These are phyloP conservation scores for Phytopythium boreale DNA, from an alignment of 352 stramenopile genomes.

Conservation along the genomic window DNA sequence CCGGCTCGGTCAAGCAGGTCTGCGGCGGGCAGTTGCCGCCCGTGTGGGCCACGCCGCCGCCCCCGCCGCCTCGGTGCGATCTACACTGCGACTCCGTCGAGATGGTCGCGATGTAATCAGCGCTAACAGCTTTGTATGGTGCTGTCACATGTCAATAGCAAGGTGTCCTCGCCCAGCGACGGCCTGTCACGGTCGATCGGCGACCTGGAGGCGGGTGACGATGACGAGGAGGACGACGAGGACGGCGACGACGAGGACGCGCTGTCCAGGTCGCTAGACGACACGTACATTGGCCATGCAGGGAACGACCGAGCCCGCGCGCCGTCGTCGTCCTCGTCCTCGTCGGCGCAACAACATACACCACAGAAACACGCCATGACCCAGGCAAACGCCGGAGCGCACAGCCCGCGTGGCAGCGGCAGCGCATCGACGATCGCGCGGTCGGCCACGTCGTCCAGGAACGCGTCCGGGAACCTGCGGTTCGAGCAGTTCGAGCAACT, in stretches of 20 bases:
- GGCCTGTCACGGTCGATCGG: conserved; percentile 10
- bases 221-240: background rate
- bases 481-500: conserved; percentile 70
- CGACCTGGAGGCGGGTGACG: conserved; percentile 17
- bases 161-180: conserved; percentile 29
- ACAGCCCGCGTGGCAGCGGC: background rate
- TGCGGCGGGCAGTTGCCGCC: conserved; percentile 67
- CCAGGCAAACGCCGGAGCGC: background rate
- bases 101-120: background rate
- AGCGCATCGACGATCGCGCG: background rate
- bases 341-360: conserved; percentile 21
- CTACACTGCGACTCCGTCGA: background rate
- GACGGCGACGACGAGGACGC: conserved; percentile 26
- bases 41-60: conserved; percentile 68
- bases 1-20: conserved; percentile 73
- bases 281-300: conserved; percentile 13
- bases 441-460: conserved; percentile 34
- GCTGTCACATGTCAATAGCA: conserved; percentile 14
- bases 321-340: conserved; percentile 1
- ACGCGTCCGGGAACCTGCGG: conserved; percentile 65
- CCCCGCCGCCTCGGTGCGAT: conserved; percentile 40
- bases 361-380: conserved; percentile 13
- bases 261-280: conserved; percentile 23
- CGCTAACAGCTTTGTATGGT: background rate
- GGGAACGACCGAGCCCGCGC: background rate